Evolutionary conservation across 2,329 filamentous ascomycete species (phyloP).

Genomic region (Epichloe sp.): DNA sequence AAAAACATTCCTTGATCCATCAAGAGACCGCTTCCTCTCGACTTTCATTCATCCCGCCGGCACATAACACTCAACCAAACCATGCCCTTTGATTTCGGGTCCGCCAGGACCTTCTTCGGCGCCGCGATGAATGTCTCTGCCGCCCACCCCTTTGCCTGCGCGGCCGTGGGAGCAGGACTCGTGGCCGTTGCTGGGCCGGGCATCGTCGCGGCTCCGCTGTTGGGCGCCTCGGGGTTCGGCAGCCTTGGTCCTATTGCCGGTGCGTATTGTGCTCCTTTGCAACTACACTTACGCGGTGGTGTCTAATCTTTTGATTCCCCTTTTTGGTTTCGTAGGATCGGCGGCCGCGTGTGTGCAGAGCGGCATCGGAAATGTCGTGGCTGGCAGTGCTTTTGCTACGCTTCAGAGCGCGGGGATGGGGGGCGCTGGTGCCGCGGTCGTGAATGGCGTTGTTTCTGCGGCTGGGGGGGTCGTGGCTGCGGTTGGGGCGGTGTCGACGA

Average conservation of each 20-base stretch:
- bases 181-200: not conserved
- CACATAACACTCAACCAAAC: no score
- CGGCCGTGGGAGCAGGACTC: not conserved
- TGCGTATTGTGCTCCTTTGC: not conserved
- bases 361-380: constrained; percentile 15
- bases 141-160: not conserved
- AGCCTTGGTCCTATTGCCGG: not conserved
- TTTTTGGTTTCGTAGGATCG: not conserved
- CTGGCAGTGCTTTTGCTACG: constrained; percentile 14
- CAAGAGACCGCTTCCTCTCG: no score
- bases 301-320: not conserved
- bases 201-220: not conserved
- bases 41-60: no score
- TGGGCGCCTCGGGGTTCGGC: not conserved
- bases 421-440: constrained; percentile 14
- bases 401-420: constrained; percentile 19
- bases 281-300: not conserved
- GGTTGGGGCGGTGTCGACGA: not conserved
- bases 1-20: no score
- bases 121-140: not conserved
- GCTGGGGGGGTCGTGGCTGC: not conserved
- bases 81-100: no score
- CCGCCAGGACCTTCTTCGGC: no score
- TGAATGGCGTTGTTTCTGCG: constrained; percentile 10
- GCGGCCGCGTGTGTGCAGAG: constrained; percentile 9